phyloP scores from a whole-genome alignment of 2,329 filamentous ascomycete genomes.

The Penicillium sclerotigenum region DNA sequence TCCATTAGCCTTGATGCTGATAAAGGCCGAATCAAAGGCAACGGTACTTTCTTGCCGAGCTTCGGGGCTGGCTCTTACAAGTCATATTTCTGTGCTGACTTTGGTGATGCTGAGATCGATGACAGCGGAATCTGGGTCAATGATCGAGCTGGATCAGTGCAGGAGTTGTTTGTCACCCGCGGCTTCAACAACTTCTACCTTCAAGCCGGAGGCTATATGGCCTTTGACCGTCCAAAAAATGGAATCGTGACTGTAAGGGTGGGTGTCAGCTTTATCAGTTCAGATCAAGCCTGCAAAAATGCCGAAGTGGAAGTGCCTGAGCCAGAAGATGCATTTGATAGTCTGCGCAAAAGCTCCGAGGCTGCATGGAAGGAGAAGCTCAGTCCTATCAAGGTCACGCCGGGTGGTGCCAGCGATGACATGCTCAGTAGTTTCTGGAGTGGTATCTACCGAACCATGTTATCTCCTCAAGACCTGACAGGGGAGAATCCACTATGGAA shows the following conservation, averaged over 20 bases:
- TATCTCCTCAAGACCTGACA: constrained; percentile 67
- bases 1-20: constrained; percentile 52
- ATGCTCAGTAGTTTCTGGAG: constrained; percentile 61
- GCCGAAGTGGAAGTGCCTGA: constrained; percentile 62
- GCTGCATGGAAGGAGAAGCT: constrained; percentile 59
- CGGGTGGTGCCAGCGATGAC: constrained; percentile 50
- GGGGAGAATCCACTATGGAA: constrained; percentile 66
- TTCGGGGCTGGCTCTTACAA: constrained; percentile 60
- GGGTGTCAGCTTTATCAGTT: constrained; percentile 65
- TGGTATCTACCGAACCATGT: constrained; percentile 65
- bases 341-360: constrained; percentile 44
- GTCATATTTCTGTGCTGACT: constrained; percentile 64
- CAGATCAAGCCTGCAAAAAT: constrained; percentile 61
- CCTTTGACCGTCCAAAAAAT: constrained; percentile 51
- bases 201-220: constrained; percentile 61
- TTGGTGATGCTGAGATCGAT: constrained; percentile 53
- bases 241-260: constrained; percentile 59
- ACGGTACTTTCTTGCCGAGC: constrained; percentile 58
- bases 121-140: constrained; percentile 62
- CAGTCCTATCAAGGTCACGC: constrained; percentile 53
- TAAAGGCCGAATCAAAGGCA: constrained; percentile 59
- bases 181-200: constrained; percentile 53
- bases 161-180: constrained; percentile 53
- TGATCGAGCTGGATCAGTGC: constrained; percentile 53
- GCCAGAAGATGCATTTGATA: constrained; percentile 47